A percentile compares a stretch with the other conserved stretches of the same genome.
phyloP scores from a whole-genome alignment of 2,329 filamentous ascomycete genomes.

The Fusarium pseudograminearum region DNA sequence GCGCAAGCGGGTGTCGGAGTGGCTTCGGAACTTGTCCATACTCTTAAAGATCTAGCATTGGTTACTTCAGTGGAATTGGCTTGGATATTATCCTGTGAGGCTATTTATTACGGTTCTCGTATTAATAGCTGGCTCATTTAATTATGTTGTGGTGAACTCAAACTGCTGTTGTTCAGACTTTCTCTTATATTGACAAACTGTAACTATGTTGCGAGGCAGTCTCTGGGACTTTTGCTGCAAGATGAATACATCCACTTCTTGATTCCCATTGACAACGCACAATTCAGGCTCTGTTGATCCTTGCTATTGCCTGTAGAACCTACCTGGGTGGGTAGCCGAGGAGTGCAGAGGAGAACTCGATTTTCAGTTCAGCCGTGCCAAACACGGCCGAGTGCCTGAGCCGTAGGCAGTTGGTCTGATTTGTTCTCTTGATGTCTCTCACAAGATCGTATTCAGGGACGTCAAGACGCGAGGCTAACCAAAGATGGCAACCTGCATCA shows the following conservation, averaged over 20 bases:
- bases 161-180: background rate
- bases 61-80: background rate
- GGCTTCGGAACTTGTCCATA: slow-evolving; percentile 18
- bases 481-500: background rate
- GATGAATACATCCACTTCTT: background rate
- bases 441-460: background rate
- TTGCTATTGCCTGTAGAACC: background rate
- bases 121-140: background rate
- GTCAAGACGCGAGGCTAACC: background rate
- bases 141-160: background rate
- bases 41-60: background rate
- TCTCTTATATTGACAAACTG: background rate
- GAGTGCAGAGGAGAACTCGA: slow-evolving; percentile 8
- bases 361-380: slow-evolving; percentile 9
- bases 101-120: background rate
- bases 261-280: background rate
- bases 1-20: slow-evolving; percentile 10
- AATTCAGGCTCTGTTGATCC: background rate
- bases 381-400: slow-evolving; percentile 1
- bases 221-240: background rate
- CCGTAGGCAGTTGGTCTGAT: background rate
- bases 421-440: background rate
- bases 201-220: background rate
- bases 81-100: background rate
- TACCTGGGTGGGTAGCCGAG: background rate